Base-by-base conservation (phyloP, 495 filamentous ascomycete genomes). In the Astrothelium macrocarpum region DNA sequence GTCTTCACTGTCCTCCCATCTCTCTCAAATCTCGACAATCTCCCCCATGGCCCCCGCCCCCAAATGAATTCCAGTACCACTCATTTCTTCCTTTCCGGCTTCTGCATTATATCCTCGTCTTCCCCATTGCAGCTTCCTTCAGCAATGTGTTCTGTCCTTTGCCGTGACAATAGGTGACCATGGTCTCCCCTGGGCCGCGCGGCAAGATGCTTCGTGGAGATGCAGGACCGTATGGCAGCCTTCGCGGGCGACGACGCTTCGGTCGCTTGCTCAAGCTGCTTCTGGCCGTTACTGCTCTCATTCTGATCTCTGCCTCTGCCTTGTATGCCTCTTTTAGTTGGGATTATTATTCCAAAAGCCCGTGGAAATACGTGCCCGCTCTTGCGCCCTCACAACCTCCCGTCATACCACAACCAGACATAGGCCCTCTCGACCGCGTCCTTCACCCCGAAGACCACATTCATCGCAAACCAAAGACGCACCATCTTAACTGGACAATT, bases 361-460 rank as follows among this genome's bases (percentile, higher is more conserved):
- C 49, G 49, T 56, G 49, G 49, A 56, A 29, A 56, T 56, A 56
- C 20, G 49, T 56, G 9, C 49, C 49, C 9, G 49, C 49, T 29
- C 49, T 56, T 11, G 49, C 49, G 9, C 49, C 49, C 9, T 56
- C 49, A 5, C 49, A 56, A 11, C 49, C 49, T 56, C 49, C 49
- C 25, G 49, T 56, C 16, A 29, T 29, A 29, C 23, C 49, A 5
- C 3, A 29, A 29, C 49, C 49, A 9, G 20, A 56, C 23, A 29
- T 56, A 3, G 49, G 49, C 7, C 49, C 49, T 56, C 49, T 56
- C 23, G 49, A 56, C 25, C 49, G 49, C 49, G 49, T 56, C 49
- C 25, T 56, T 9, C 63, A 62, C 34, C 63, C 63, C 32, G 28
- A 61, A 26, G 63, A 65, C 45, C 63, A 65, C 32, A 53, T 49